Conservation (phyloP, 306 rosid genomes). For the Ormosia emarginata region DNA sequence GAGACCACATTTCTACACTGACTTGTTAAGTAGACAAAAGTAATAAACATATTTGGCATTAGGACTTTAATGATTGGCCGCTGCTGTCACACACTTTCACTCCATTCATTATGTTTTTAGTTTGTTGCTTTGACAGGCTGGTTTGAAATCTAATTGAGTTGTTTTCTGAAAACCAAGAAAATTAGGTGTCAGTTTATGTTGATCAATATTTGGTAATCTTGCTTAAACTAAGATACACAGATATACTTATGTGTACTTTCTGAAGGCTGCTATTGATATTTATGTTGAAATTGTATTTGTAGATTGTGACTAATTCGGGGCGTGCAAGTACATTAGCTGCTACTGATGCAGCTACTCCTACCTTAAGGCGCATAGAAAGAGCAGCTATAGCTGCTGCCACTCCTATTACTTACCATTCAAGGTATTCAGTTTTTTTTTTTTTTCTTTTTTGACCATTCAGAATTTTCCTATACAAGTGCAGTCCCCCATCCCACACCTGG, state of each 20-base stretch:
- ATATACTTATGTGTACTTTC: background rate
- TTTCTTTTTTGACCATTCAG: background rate
- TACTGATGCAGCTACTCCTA: slow-evolving; percentile 97
- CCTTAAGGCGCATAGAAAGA: slow-evolving; percentile 99
- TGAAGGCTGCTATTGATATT: background rate
- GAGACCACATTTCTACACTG: background rate
- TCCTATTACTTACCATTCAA: slow-evolving; percentile 93
- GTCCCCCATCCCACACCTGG: background rate
- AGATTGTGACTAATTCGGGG: slow-evolving; percentile 98
- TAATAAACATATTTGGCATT: background rate
- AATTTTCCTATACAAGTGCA: background rate
- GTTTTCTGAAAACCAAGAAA: background rate
- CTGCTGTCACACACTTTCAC: background rate
- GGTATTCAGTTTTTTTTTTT: slow-evolving; percentile 43
- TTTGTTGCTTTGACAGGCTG: background rate
- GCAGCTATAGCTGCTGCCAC: slow-evolving; percentile 99
- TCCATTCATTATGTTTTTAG: background rate
- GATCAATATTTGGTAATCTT: background rate
- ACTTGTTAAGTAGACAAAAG: background rate
- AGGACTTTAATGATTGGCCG: background rate
- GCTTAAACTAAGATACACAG: background rate
- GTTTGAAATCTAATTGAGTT: background rate
- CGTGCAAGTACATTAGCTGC: slow-evolving; percentile 97
- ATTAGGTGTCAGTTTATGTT: slow-evolving; percentile 1
- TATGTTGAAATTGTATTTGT: slow-evolving; percentile 18